These are phyloP conservation scores for Endocalyx cinctus DNA, from an alignment of 2,329 filamentous ascomycete species.

Conservation along the genomic window DNA sequence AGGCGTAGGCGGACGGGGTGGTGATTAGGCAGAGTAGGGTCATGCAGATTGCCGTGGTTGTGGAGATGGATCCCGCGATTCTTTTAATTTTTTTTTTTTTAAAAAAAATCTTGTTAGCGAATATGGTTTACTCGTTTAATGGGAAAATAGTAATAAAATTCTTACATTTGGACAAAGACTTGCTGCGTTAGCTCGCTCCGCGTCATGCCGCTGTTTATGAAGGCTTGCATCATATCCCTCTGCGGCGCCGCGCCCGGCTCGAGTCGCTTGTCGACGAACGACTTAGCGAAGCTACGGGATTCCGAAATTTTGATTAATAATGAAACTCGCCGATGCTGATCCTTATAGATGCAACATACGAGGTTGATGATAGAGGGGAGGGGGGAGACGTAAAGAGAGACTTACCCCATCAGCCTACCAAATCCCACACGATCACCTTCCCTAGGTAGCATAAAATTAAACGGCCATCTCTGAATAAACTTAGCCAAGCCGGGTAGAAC, in stretches of 20 bases:
- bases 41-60: conserved; percentile 21
- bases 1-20: conserved; percentile 13
- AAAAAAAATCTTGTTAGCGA: too few species aligned
- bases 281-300: conserved; percentile 21
- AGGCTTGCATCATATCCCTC: conserved; percentile 36
- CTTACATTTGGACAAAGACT: conserved; percentile 35
- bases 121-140: too few species aligned
- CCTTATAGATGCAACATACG: too few species aligned
- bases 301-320: too few species aligned
- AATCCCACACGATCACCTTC: conserved; percentile 34
- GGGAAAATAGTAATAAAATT: too few species aligned
- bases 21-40: conserved; percentile 20
- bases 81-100: too few species aligned
- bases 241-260: conserved; percentile 18
- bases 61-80: conserved; percentile 19
- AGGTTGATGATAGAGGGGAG: too few species aligned
- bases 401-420: conserved; percentile 34
- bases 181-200: conserved; percentile 33
- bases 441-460: conserved; percentile 29
- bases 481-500: conserved; percentile 32
- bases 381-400: too few species aligned
- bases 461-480: conserved; percentile 32
- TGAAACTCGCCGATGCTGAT: too few species aligned
- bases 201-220: conserved; percentile 32
- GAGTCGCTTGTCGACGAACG: conserved; percentile 22